Conservation (phyloP, 768 basidiomycete species). For the Russula brevipes region DNA sequence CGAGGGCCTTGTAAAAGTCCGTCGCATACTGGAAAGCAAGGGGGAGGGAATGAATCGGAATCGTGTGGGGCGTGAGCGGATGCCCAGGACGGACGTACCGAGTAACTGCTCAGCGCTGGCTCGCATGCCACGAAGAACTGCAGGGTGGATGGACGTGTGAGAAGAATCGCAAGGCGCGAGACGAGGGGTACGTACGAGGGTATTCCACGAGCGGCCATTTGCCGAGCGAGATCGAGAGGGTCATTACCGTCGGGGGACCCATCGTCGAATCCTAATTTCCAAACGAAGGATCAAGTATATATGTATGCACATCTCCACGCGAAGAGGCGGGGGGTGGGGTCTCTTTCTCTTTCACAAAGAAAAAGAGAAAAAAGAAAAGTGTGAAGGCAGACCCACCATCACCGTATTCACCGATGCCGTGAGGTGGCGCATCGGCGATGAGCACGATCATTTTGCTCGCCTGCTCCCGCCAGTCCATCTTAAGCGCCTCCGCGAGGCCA, state of each 20-base stretch:
- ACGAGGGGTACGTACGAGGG: constrained; percentile 52
- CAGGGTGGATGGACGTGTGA: constrained; percentile 3
- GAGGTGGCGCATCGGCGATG: constrained; percentile 96
- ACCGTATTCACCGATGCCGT: constrained; percentile 95
- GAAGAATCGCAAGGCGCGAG: constrained; percentile 16
- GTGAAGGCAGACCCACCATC: constrained; percentile 56
- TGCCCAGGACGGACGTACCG: constrained; percentile 43
- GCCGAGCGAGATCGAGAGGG: constrained; percentile 78
- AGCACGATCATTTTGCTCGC: constrained; percentile 96
- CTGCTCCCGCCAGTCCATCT: constrained; percentile 84
- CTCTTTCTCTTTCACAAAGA: background rate
- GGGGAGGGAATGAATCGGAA: constrained; percentile 6
- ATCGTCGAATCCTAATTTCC: constrained; percentile 71
- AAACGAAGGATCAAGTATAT: constrained; percentile 18
- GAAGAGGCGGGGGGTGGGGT: background rate
- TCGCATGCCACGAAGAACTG: constrained; percentile 99
- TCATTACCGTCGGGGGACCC: constrained; percentile 94
- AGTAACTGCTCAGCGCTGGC: constrained; percentile 89
- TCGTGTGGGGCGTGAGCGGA: background rate
- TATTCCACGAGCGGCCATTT: constrained; percentile 91
- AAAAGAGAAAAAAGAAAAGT: background rate
- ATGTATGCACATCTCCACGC: constrained; percentile 16
- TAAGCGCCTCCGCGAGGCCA: constrained; percentile 77
- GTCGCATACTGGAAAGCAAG: constrained; percentile 62
- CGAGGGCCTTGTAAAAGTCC: constrained; percentile 92